phyloP scores from a whole-genome alignment of 345 rosid genomes.

The Crucihimalaya himalaica region DNA sequence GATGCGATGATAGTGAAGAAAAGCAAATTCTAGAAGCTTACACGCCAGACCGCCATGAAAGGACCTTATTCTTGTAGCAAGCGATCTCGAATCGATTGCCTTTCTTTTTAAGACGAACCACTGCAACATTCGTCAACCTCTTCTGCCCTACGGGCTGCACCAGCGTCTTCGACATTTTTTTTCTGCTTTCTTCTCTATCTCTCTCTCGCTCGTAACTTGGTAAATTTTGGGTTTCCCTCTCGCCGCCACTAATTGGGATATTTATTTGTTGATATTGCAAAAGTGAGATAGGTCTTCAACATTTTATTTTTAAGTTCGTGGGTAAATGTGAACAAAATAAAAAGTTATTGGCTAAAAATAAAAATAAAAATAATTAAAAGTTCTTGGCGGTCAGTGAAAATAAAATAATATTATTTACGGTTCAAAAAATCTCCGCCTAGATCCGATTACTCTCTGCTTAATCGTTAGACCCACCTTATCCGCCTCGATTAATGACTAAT shows the following conservation, averaged over 20 bases:
- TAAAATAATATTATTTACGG: too few species aligned
- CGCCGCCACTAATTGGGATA: conserved; percentile 2
- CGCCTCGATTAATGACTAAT: too few species aligned
- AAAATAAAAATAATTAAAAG: too few species aligned
- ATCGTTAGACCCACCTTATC: too few species aligned
- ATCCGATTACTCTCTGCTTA: too few species aligned
- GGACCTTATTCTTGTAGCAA: conserved; percentile 97
- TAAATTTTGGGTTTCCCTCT: neutral
- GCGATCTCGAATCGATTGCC: conserved; percentile 96
- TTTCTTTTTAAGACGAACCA: conserved; percentile 83
- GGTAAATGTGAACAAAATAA: neutral
- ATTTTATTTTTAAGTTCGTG: neutral
- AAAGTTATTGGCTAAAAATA: neutral
- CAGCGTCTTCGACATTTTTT: conserved; percentile 69
- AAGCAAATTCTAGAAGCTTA: conserved; percentile 40
- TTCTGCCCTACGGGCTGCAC: conserved; percentile 92
- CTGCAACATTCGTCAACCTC: conserved; percentile 94
- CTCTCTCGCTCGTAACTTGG: neutral
- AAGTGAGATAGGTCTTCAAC: neutral
- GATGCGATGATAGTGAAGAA: neutral
- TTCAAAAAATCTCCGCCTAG: too few species aligned
- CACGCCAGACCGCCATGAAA: conserved; percentile 98
- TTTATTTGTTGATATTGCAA: neutral
- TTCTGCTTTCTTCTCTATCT: neutral
- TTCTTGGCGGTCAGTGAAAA: too few species aligned